A percentile compares a stretch with the other conserved stretches of the same genome.
Conservation (phyloP, 2,329 filamentous ascomycete genomes). For the Beauveria brongniartii region DNA sequence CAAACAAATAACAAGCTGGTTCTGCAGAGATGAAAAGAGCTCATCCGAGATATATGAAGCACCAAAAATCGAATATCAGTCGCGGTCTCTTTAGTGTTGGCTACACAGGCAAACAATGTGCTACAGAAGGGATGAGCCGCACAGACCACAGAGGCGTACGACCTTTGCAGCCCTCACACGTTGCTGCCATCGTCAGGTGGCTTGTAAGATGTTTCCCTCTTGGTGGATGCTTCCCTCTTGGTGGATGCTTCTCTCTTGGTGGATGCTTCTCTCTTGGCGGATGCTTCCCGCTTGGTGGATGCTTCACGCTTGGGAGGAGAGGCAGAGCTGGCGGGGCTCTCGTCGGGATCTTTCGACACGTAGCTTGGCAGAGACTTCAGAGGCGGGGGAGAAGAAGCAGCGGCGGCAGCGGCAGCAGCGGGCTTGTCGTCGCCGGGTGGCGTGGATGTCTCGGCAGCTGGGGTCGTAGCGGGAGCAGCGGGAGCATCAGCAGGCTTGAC, state of each 20-base stretch:
- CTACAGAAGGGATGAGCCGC: neutral
- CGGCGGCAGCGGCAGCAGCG: neutral
- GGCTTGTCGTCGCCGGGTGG: neutral
- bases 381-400: neutral
- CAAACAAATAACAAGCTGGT: neutral
- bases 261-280: constrained; percentile 4
- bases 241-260: no score
- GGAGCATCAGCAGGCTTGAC: neutral
- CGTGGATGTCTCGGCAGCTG: neutral
- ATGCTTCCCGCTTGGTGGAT: neutral
- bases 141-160: neutral
- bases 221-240: neutral
- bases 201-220: neutral
- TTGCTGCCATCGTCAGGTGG: neutral
- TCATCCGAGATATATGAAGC: neutral
- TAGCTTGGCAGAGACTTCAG: neutral
- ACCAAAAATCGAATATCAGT: neutral
- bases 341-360: constrained; percentile 11
- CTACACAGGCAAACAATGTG: neutral
- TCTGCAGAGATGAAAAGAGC: neutral
- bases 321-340: constrained; percentile 14
- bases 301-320: constrained; percentile 11
- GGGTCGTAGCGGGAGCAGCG: neutral
- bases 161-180: neutral
- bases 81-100: neutral